Evolutionary conservation across 768 basidiomycete species (phyloP).

Genomic region (Lactarius psammicola): DNA sequence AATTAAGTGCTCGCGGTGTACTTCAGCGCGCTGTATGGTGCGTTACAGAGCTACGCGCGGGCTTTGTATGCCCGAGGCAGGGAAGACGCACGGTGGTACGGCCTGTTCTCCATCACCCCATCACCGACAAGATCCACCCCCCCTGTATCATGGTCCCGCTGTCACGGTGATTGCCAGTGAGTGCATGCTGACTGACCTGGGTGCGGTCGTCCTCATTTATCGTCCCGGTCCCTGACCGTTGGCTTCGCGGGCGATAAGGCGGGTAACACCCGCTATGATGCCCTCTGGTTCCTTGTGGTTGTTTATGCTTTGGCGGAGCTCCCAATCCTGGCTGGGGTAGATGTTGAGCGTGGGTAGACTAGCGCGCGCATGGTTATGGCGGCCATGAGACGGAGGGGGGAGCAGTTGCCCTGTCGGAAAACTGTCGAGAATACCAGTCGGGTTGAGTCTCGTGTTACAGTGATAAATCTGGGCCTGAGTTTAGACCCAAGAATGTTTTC

Average conservation of each 20-base stretch:
- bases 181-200: not conserved
- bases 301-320: slow-evolving; percentile 74
- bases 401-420: not conserved
- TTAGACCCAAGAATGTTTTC: not conserved
- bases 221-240: slow-evolving; percentile 78
- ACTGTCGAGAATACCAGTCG: not conserved
- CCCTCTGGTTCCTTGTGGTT: slow-evolving; percentile 77
- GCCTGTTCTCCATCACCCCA: slow-evolving; percentile 85
- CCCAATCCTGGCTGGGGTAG: slow-evolving; percentile 68
- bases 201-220: slow-evolving; percentile 83
- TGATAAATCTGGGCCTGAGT: too few relatives aligned
- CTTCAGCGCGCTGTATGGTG: slow-evolving; percentile 79
- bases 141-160: too few relatives aligned
- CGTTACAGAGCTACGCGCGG: slow-evolving; percentile 87
- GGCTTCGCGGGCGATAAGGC: slow-evolving; percentile 84
- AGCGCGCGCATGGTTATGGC: slow-evolving; percentile 42
- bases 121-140: slow-evolving; percentile 73
- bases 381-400: not conserved
- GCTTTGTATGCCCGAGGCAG: slow-evolving; percentile 79
- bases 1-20: slow-evolving; percentile 82
- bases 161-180: too few relatives aligned
- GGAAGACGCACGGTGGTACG: slow-evolving; percentile 88
- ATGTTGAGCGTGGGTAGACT: slow-evolving; percentile 60
- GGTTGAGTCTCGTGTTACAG: not conserved
- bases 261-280: slow-evolving; percentile 86